Evolutionary conservation across 139 green algal species (phyloP).

Genomic region (Closterium sp.): DNA sequence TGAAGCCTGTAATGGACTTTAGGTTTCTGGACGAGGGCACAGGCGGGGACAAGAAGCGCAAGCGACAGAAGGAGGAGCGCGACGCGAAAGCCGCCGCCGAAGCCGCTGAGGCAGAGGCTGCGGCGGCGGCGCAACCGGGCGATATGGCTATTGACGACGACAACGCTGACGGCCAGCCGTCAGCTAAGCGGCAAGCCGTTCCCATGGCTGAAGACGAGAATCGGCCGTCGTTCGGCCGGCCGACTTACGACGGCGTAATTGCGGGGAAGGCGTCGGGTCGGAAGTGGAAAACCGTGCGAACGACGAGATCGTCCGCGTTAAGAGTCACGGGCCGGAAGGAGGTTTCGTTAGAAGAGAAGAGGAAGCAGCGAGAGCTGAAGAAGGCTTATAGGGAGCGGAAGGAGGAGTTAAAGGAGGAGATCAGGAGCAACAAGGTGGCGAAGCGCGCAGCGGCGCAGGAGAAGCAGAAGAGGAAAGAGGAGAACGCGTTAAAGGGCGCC

Average conservation of each 20-base stretch:
- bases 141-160: conserved; percentile 9
- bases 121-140: not conserved
- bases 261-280: conserved; percentile 15
- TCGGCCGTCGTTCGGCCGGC: not conserved
- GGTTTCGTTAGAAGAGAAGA: conserved; percentile 18
- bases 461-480: conserved; percentile 11
- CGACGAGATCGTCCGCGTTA: conserved; percentile 2
- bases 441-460: conserved; percentile 10
- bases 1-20: conserved; percentile 30
- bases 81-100: not conserved
- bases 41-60: conserved; percentile 23
- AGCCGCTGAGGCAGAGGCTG: not conserved
- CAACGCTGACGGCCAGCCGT: not conserved
- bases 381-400: conserved; percentile 23
- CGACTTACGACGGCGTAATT: not conserved
- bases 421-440: not conserved
- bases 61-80: conserved; percentile 24
- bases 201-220: not conserved
- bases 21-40: conserved; percentile 34
- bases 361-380: conserved; percentile 11
- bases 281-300: conserved; percentile 14
- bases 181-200: conserved; percentile 14
- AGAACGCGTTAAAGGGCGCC: not conserved
- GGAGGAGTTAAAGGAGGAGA: conserved; percentile 27
- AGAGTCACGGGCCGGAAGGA: not conserved